phyloP scores from a whole-genome alignment of 1,139 yeast genomes.

The Yamadazyma mexicana region DNA sequence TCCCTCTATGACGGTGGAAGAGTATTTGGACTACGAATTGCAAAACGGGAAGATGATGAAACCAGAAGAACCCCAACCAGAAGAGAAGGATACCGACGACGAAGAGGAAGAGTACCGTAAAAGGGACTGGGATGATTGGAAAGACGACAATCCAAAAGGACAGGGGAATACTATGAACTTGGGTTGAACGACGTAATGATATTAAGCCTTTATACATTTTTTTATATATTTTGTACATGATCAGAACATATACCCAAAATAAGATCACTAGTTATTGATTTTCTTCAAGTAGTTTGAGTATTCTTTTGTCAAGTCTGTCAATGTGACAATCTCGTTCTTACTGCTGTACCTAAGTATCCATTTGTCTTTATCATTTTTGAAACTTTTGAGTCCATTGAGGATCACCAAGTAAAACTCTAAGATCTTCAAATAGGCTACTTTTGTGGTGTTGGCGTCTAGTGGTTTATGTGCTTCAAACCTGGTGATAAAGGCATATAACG shows the following conservation, averaged over 20 bases:
- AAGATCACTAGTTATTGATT: not conserved
- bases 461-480: slow-evolving; percentile 29
- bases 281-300: slow-evolving; percentile 12
- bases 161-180: slow-evolving; percentile 87
- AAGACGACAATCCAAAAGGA: slow-evolving; percentile 82
- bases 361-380: slow-evolving; percentile 47
- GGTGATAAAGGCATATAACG: slow-evolving; percentile 54
- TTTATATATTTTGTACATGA: not conserved
- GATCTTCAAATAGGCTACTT: slow-evolving; percentile 38
- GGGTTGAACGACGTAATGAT: slow-evolving; percentile 46
- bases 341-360: slow-evolving; percentile 46
- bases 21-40: slow-evolving; percentile 81
- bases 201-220: not conserved
- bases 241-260: no score
- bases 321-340: slow-evolving; percentile 10
- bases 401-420: slow-evolving; percentile 49
- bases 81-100: slow-evolving; percentile 42
- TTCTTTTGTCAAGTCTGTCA: slow-evolving; percentile 11
- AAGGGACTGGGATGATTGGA: slow-evolving; percentile 91
- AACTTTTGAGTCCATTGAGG: slow-evolving; percentile 48
- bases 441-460: slow-evolving; percentile 22
- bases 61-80: slow-evolving; percentile 41
- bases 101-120: slow-evolving; percentile 52
- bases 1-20: slow-evolving; percentile 96
- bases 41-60: slow-evolving; percentile 77